Percentiles rank a stretch among this genome's conserved stretches.
These are phyloP conservation scores for Aspergillus diversus DNA, from an alignment of 495 filamentous ascomycete genomes.

Conservation along the genomic window DNA sequence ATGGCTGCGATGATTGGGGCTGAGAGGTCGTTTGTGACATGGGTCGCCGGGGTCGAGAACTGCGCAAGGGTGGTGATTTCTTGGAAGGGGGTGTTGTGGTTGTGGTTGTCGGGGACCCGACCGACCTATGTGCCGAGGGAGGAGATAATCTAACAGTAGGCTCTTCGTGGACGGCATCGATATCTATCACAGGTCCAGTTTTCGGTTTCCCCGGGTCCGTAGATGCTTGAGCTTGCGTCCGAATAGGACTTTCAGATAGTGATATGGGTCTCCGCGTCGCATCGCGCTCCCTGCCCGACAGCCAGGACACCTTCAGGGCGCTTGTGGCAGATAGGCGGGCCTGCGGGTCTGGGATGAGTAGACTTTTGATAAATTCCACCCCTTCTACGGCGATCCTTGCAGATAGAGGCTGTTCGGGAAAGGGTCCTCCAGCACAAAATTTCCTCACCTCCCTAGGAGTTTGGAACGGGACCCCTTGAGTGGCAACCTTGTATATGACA, in stretches of 20 bases:
- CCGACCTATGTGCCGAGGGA: too few relatives aligned
- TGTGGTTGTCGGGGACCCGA: too few relatives aligned
- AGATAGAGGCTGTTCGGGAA: neutral
- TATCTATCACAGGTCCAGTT: too few relatives aligned
- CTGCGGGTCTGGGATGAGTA: neutral
- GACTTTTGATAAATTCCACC: neutral
- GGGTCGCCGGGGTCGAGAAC: constrained; percentile 78
- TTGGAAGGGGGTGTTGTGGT: constrained; percentile 57
- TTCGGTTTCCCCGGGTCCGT: too few relatives aligned
- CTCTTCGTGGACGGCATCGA: too few relatives aligned
- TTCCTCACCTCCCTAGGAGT: neutral
- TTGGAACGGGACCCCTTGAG: neutral
- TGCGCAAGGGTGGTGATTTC: constrained; percentile 75
- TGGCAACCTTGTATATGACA: neutral
- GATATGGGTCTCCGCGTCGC: too few relatives aligned
- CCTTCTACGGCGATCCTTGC: neutral
- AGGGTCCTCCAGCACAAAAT: neutral
- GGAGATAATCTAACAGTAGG: too few relatives aligned
- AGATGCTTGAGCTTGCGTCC: too few relatives aligned
- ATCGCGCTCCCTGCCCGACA: neutral
- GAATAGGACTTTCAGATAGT: too few relatives aligned
- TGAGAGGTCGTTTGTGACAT: constrained; percentile 64
- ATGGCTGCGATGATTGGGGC: too few relatives aligned
- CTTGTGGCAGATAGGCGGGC: neutral
- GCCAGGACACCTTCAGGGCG: neutral